Evolutionary conservation across 208 protist genomes (phyloP), one percentile per base, ranked within the genome.

Genomic region (Wallacemonas rigidus): DNA sequence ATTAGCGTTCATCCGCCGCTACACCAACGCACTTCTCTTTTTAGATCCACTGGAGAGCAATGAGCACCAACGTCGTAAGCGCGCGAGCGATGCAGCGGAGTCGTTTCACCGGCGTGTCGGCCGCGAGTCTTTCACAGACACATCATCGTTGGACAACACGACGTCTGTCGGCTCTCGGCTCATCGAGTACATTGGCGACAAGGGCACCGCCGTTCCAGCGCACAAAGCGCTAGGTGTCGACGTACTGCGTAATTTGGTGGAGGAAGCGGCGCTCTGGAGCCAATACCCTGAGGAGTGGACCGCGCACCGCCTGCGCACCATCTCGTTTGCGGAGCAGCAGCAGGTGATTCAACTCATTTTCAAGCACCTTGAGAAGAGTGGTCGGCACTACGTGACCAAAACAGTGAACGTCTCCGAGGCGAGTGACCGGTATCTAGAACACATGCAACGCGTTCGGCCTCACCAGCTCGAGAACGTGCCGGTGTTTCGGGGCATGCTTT

Each of bases 401-500:
- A 41, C 14, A 14, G n/a, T 39, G 41, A 65, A 65, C 40, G 17
- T 48, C 38, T 53, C 60, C 3, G 60, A 65, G n/a, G 43, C 43
- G 7, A 41, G 41, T 14, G 43, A 4, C 17, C 15, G n/a, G 4
- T 65, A 65, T 41, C 26, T 65, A 41, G 60, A 45, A 8, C 36
- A 8, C 3, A 65, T 65, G 60, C 60, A 2, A 14, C 12, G 3
- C 9, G 60, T 65, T 9, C 60, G 60, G 5, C 60, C 60, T 5
- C 43, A 65, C 40, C 60, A 50, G 3, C 40, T 65, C 69, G 48
- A 45, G 1, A 69, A 74, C 8, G 39, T 92, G 35, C 87, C 87
- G 9, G 38, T 89, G 6, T 90, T 92, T 67, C 74, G 79, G 12
- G 87, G 87, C 60, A 71, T 89, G 41, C 80, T 86, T 68, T 92